Base-by-base conservation (phyloP, 257 asterid genomes). In the Euphrasia confusa region DNA sequence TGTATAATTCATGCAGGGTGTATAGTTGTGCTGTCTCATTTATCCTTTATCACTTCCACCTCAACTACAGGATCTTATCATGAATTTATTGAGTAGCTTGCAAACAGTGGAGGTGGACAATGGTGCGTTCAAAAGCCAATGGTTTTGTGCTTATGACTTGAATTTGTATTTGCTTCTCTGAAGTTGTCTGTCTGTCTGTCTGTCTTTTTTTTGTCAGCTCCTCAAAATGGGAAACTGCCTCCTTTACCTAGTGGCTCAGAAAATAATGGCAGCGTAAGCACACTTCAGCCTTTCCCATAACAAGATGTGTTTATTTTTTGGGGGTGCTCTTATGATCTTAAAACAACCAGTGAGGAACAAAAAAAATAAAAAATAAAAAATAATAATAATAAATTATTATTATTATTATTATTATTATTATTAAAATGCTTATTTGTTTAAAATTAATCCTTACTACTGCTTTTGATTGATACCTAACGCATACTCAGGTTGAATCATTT, bases 221-320 rank as follows among this genome's bases (percentile, higher is more conserved):
- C 85, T 71, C 92, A 80, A 72, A 84, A 87, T 79, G 90, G 94
- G 74, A 87, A 78, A 62, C 71, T 85, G 66, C 88, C 90, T 73
- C 93, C 88, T 37, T 64, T 83, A 61, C 91, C 84, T 63, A 83
- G 84, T 64, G 81, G 73, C 56, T 70, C 80, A 44, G 97, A 93
- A 77, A 81, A 61, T 71, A 93, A 93, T 71, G 99, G 94, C 84
- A 76, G 65, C 40, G 99, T 92, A 80, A 79, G 99, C 72, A 60
- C 76, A 44, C 27, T 69, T 26, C 42, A 37, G 17, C 26, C 7
- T 69, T 57, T 40, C 48, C 54, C 56, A 14, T 6, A 35, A 58
- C 64, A 45, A 54, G 30, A 47, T 47, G 18, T 15, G 39, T 54
- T 68, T 15, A 28, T 47, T 68, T 45, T 7, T 13, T 42, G 59